These are phyloP conservation scores for Tuber borchii DNA, from an alignment of 495 filamentous ascomycete species.

Conservation along the genomic window DNA sequence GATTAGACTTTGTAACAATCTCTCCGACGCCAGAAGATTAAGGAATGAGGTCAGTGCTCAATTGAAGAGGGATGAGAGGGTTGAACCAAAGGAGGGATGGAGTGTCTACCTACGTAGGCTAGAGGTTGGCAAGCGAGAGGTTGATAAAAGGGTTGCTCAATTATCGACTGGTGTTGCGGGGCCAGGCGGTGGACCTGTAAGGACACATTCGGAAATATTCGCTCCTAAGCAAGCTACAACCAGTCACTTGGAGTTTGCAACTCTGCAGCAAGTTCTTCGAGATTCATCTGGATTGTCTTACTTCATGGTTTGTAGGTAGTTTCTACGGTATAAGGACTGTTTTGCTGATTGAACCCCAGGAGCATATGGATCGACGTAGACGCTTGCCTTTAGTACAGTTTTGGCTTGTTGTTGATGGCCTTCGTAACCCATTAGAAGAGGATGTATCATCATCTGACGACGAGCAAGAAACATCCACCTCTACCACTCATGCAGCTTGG, in stretches of 20 bases:
- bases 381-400: conserved; percentile 91
- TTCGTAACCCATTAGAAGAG: conserved; percentile 92
- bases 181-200: conserved; percentile 18
- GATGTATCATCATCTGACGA: conserved; percentile 56
- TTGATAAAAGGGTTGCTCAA: conserved; percentile 83
- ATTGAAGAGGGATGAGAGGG: conserved; percentile 72
- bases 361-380: conserved; percentile 90
- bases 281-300: conserved; percentile 87
- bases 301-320: conserved; percentile 59
- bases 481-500: conserved; percentile 63
- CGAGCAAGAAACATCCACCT: conserved; percentile 58
- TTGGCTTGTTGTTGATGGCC: conserved; percentile 96
- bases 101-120: conserved; percentile 76
- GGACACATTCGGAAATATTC: conserved; percentile 36
- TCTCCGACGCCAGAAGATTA: conserved; percentile 90
- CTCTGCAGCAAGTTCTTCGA: conserved; percentile 73
- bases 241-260: conserved; percentile 56
- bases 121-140: conserved; percentile 79
- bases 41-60: conserved; percentile 90
- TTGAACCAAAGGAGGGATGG: conserved; percentile 63
- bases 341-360: conserved; percentile 42
- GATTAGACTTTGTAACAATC: conserved; percentile 77
- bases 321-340: neutral
- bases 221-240: conserved; percentile 48
- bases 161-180: conserved; percentile 56